phyloP scores from a whole-genome alignment of 495 filamentous ascomycete genomes.

The Gamarada debralockiae region DNA sequence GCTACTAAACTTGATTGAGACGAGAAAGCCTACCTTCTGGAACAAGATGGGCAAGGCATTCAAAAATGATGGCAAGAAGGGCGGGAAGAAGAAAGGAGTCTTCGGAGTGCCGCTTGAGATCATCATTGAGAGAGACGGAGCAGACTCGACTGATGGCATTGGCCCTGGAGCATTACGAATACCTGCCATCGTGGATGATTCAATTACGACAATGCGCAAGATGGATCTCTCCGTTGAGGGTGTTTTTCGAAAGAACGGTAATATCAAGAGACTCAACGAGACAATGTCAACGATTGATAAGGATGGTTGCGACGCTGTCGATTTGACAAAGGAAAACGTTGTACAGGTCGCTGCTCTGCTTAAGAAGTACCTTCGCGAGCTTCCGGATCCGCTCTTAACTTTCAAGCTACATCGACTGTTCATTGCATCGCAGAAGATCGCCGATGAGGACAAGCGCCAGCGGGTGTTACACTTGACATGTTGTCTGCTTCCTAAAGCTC shows the following conservation, averaged over 20 bases:
- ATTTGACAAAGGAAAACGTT: constrained; percentile 77
- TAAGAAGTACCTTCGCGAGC: constrained; percentile 91
- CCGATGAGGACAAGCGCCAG: constrained; percentile 74
- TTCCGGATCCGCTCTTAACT: constrained; percentile 92
- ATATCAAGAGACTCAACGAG: constrained; percentile 86
- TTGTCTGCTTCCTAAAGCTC: constrained; percentile 87
- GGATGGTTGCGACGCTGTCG: constrained; percentile 74
- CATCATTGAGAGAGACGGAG: constrained; percentile 88
- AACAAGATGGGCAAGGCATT: constrained; percentile 96
- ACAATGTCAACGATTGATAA: constrained; percentile 77
- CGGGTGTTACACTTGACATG: constrained; percentile 87
- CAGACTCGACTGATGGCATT: constrained; percentile 92
- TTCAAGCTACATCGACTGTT: constrained; percentile 92
- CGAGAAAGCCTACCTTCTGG: constrained; percentile 92
- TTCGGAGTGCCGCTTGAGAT: constrained; percentile 85
- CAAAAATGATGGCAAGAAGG: constrained; percentile 74
- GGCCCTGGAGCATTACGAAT: constrained; percentile 87
- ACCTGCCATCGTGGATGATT: constrained; percentile 85
- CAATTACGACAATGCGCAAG: constrained; percentile 87
- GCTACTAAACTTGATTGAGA: constrained; percentile 90
- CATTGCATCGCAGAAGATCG: constrained; percentile 86
- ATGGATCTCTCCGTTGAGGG: constrained; percentile 99
- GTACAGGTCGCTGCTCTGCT: constrained; percentile 92
- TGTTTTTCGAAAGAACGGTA: constrained; percentile 98
- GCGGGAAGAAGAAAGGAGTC: constrained; percentile 84